These are phyloP conservation scores for Aspergillus baeticus DNA, from an alignment of 495 filamentous ascomycete species.

Conservation along the genomic window DNA sequence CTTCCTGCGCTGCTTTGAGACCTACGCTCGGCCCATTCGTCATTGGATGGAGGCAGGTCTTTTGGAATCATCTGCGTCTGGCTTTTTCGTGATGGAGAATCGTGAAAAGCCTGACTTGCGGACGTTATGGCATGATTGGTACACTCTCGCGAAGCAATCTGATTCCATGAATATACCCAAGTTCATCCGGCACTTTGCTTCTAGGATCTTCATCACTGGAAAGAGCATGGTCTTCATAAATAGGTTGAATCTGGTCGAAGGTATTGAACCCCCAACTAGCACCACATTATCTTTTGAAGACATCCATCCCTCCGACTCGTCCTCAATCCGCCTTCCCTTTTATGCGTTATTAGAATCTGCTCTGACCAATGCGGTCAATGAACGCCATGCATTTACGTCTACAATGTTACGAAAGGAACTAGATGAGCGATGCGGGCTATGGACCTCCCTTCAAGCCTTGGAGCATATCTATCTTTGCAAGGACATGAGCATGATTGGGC, in stretches of 20 bases:
- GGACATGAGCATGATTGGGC: slow-evolving; percentile 61
- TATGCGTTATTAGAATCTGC: slow-evolving; percentile 66
- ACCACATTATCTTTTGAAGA: slow-evolving; percentile 52
- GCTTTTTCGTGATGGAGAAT: slow-evolving; percentile 71
- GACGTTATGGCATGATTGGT: slow-evolving; percentile 76
- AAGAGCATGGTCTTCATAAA: slow-evolving; percentile 85
- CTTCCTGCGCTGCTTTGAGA: slow-evolving; percentile 80
- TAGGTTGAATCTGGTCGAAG: slow-evolving; percentile 44
- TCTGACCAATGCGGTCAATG: slow-evolving; percentile 70
- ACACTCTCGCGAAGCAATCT: slow-evolving; percentile 54
- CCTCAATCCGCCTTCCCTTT: slow-evolving; percentile 62
- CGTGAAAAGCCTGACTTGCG: slow-evolving; percentile 56
- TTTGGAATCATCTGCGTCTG: slow-evolving; percentile 56
- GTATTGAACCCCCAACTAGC: slow-evolving; percentile 26
- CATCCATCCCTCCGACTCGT: slow-evolving; percentile 43
- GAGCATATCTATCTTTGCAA: slow-evolving; percentile 70
- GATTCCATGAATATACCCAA: slow-evolving; percentile 63
- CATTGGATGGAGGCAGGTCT: slow-evolving; percentile 84
- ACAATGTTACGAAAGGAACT: slow-evolving; percentile 62
- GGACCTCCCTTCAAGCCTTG: slow-evolving; percentile 63
- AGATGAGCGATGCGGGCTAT: slow-evolving; percentile 67
- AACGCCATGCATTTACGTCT: slow-evolving; percentile 67
- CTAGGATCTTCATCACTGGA: slow-evolving; percentile 77
- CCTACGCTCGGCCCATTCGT: slow-evolving; percentile 76
- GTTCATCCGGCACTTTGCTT: slow-evolving; percentile 67